These are phyloP conservation scores for Phialophora tarda DNA, from an alignment of 2,329 filamentous ascomycete species.

Conservation along the genomic window DNA sequence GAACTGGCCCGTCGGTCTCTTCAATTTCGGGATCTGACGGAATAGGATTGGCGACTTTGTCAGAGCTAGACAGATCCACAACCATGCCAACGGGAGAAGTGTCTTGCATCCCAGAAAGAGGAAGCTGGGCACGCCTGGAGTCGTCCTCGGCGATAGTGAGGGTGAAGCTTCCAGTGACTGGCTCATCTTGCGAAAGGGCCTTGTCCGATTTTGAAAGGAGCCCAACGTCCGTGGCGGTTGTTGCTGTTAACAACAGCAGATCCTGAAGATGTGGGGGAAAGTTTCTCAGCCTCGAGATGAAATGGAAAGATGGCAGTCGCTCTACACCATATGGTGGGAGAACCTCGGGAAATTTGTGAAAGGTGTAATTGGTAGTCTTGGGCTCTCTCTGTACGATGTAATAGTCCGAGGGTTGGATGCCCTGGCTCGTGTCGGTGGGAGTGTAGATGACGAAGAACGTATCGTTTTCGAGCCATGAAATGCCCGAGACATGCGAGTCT, in stretches of 20 bases:
- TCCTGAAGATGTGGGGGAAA: slow-evolving; percentile 83
- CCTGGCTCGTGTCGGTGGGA: slow-evolving; percentile 54
- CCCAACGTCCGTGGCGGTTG: slow-evolving; percentile 77
- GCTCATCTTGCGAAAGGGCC: slow-evolving; percentile 66
- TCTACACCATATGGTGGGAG: slow-evolving; percentile 72
- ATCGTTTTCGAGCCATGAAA: slow-evolving; percentile 88
- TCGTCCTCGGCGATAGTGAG: slow-evolving; percentile 75
- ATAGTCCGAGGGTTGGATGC: slow-evolving; percentile 69
- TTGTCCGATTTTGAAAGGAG: slow-evolving; percentile 75
- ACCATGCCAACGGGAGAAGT: slow-evolving; percentile 79
- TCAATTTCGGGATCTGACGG: slow-evolving; percentile 76
- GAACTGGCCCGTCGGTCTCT: slow-evolving; percentile 78
- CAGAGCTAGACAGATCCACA: slow-evolving; percentile 81
- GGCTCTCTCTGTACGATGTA: slow-evolving; percentile 76
- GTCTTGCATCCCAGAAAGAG: slow-evolving; percentile 70
- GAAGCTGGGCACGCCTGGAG: slow-evolving; percentile 74
- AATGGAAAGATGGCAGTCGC: slow-evolving; percentile 73
- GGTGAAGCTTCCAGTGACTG: slow-evolving; percentile 72
- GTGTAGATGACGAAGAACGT: slow-evolving; percentile 83
- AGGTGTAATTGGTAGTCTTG: slow-evolving; percentile 65
- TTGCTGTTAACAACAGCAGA: slow-evolving; percentile 79
- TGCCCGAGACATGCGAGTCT: slow-evolving; percentile 74
- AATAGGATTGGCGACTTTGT: slow-evolving; percentile 79
- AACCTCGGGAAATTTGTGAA: slow-evolving; percentile 76
- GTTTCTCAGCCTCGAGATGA: slow-evolving; percentile 75